A percentile compares a stretch with the other conserved stretches of the same genome.
Evolutionary conservation across 1,139 yeast species (phyloP).

Genomic region (Scheffersomyces segobiensis): DNA sequence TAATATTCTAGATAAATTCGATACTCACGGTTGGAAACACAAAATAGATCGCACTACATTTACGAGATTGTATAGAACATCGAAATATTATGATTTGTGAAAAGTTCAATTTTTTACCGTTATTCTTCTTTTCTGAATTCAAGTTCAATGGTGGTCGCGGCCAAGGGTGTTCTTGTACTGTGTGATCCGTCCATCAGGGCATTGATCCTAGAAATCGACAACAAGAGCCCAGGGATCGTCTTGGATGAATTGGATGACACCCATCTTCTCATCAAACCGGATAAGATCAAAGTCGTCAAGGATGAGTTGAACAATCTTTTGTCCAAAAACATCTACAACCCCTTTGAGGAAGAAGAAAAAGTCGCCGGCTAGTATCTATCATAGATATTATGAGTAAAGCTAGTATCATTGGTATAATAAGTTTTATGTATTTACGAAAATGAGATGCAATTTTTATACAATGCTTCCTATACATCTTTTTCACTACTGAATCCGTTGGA

Average conservation of each 20-base stretch:
- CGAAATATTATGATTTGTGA: not conserved
- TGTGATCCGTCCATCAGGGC: slow-evolving; percentile 94
- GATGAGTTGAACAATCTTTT: slow-evolving; percentile 71
- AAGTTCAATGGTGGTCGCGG: slow-evolving; percentile 43
- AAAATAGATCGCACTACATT: not conserved
- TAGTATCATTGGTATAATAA: not conserved
- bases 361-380: not conserved
- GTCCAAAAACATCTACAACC: slow-evolving; percentile 82
- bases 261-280: slow-evolving; percentile 77
- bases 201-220: slow-evolving; percentile 76
- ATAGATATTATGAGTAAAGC: not conserved
- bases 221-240: slow-evolving; percentile 70
- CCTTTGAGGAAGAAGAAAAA: slow-evolving; percentile 67
- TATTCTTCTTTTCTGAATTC: not conserved
- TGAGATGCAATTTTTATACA: not conserved
- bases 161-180: slow-evolving; percentile 46
- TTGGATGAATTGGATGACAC: slow-evolving; percentile 83
- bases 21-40: not conserved
- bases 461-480: not conserved
- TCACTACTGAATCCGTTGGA: not conserved
- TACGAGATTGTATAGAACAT: not conserved
- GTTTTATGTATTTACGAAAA: not conserved
- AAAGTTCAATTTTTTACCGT: not conserved
- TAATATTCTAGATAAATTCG: not conserved
- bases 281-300: slow-evolving; percentile 74